Conservation (phyloP, 2,329 filamentous ascomycete genomes). For the Lachnum nothofagi region DNA sequence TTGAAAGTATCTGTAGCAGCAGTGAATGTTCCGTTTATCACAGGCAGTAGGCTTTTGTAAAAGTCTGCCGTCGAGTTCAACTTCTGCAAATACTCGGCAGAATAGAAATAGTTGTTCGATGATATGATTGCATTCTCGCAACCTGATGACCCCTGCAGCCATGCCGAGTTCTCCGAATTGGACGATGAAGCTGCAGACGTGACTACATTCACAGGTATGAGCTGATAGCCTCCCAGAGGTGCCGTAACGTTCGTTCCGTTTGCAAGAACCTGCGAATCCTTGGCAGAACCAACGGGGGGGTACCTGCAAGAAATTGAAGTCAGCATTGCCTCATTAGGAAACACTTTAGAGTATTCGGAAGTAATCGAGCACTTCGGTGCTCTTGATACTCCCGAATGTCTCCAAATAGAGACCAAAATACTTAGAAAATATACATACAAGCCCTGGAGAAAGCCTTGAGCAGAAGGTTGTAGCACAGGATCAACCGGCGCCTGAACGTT, state of each 20-base stretch:
- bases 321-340: no score
- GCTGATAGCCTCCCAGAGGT: constrained; percentile 76
- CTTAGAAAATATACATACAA: no score
- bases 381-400: no score
- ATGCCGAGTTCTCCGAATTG: constrained; percentile 51
- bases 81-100: constrained; percentile 41
- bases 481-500: constrained; percentile 67
- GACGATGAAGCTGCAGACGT: constrained; percentile 47
- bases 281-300: constrained; percentile 59
- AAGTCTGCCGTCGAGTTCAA: constrained; percentile 54
- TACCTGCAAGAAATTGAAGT: no score
- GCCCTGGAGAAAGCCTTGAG: constrained; percentile 74
- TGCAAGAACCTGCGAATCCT: constrained; percentile 57
- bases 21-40: constrained; percentile 49
- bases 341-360: no score
- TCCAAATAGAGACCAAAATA: no score
- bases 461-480: constrained; percentile 74
- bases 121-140: constrained; percentile 52
- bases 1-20: constrained; percentile 47
- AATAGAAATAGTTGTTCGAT: constrained; percentile 51
- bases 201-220: constrained; percentile 67
- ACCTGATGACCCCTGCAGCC: constrained; percentile 54
- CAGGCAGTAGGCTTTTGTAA: constrained; percentile 49
- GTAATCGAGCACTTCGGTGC: no score
- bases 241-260: constrained; percentile 63